Evolutionary conservation across 495 filamentous ascomycete species (phyloP), one percentile per base, ranked within the genome.

Genomic region (Penicillium paxilli): DNA sequence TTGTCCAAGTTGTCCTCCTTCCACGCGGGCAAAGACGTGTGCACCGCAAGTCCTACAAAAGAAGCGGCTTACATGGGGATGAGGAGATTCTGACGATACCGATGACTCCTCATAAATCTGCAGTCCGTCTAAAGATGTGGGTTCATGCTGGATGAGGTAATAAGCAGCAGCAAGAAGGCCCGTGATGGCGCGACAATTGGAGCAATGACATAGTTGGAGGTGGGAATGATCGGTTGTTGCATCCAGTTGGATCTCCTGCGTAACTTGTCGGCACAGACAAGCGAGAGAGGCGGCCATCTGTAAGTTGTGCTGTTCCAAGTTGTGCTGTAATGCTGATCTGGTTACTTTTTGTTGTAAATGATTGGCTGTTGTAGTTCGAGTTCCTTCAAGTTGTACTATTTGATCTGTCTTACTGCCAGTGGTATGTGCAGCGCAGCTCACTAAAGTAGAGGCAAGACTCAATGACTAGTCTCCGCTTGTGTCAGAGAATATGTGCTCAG

Each of bases 31-130:
- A 48, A 87, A 84, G 55, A 85, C 71, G 56, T 88, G 84, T 22
- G 83, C 81, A 25, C 87, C 87, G 55, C 88, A 92, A 12, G 68
- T 82, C n/a, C 63, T 58, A 66, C 89, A 92, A 67, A 89, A 89
- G 57, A 82, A 81, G n/a, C 83, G 82, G 17, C 72, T 78, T 10
- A 80, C 42, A 19, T 75, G 62, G n/a, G 30, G 30, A 9, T n/a
- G n/a, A 11, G 76, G 55, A 4, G 79, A 74, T 55, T 76, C 63
- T 41, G n/a, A n/a, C n/a, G n/a, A n/a, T n/a, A n/a, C n/a, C n/a
- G n/a, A n/a, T n/a, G 30, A 32, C n/a, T 32, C 30, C 3, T 68
- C 62, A 55, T 87, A 89, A 28, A 63, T 58, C 10, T 59, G 70
- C 8, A 87, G 67, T 1, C 65, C 64, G 10, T 69, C 52, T 4